Evolutionary conservation across 805 yeast species (phyloP), one percentile per base, ranked within the genome.

Genomic region (Lipomyces chichibuensis): DNA sequence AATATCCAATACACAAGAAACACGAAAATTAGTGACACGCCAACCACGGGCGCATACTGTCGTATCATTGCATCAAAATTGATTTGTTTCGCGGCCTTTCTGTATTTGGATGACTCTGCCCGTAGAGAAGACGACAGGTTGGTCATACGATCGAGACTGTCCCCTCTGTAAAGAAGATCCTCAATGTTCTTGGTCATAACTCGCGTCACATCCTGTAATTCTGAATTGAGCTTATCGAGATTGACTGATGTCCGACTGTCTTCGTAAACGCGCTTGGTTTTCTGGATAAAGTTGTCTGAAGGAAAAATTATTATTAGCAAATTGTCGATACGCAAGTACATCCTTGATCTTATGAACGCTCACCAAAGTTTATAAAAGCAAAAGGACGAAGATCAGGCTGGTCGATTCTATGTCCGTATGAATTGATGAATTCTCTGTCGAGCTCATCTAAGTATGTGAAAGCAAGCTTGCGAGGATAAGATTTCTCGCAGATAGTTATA

Each of bases 111-210:
- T 14, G 97, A 89, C 77, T 93, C 96, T 69, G 87, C 86, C 74
- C 91, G 87, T 77, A 95, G 83, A 54, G 88, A 84, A 11, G 88
- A 85, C 43, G 97, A 90, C 75, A 95, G 82, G 76, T 95, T 97
- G 66, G 91, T 87, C 94, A 95, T 91, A n/a, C 79, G 74, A 77
- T 95, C 98, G 72, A 95, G 83, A 6, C 93, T 88, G 77, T 95
- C 98, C 13, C 99, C 99, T 75, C 99, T 84, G 78, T 94, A 93
- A 51, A 95, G 83, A 71, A 95, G 81, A 78, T 95, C 99, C 77
- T 95, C 98, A 66, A 95, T 95, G 78, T 95, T 95, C 74, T 94
- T 94, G 67, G 97, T 92, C 96, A 95, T 91, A 65, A 95, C 96
- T 71, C 91, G 87, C 73, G 94, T 92, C 58, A 95, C 99, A 74